Base-by-base conservation (phyloP, 345 rosid genomes). In the Linum trigynum region DNA sequence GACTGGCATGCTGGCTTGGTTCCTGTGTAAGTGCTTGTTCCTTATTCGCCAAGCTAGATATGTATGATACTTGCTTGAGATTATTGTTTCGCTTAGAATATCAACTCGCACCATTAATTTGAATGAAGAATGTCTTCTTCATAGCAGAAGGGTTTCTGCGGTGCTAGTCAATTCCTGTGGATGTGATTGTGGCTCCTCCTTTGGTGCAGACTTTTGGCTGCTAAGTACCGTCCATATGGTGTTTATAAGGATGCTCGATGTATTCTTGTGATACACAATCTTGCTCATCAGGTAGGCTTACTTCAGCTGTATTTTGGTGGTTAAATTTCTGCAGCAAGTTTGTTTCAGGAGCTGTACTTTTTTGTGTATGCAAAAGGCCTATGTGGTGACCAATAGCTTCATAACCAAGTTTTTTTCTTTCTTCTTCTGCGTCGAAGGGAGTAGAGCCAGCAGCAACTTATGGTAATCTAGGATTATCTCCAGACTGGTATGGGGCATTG, bases 1-100 rank as follows among this genome's bases (percentile, higher is more conserved):
- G 99, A 94, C 80, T 94, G 99, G 99, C 99, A 94, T 72, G 95
- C 97, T 53, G 80, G 97, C 67, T 89, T 94, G 62, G 97, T 94
- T 59, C 90, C 99, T n/a, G 80, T 86, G 97, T 94, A 82, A 87
- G 76, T 69, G 38, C 12, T 65, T 63, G 38, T 7, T 66, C 60
- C 23, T 57, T 66, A 7, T 10, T 62, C 9, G 62, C 10, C 53
- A 7, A 48, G 53, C 14, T 39, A 41, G 53, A 51, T 56, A 63
- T 66, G 16, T 39, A 51, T 67, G 63, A 57, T 53, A 43, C 11
- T 42, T 38, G 35, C 66, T 6, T 14, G 55, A 40, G 57, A 55
- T n/a, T 59, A 38, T 53, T 15, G 45, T 38, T 3, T 63, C 53
- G 10, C 5, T 40, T 40, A 23, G 7, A 39, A 8, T 23, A 15